Percentiles rank a stretch among this genome's conserved stretches.
phyloP scores from a whole-genome alignment of 176 grass and related monocot species.

The Musa troglodytarum region DNA sequence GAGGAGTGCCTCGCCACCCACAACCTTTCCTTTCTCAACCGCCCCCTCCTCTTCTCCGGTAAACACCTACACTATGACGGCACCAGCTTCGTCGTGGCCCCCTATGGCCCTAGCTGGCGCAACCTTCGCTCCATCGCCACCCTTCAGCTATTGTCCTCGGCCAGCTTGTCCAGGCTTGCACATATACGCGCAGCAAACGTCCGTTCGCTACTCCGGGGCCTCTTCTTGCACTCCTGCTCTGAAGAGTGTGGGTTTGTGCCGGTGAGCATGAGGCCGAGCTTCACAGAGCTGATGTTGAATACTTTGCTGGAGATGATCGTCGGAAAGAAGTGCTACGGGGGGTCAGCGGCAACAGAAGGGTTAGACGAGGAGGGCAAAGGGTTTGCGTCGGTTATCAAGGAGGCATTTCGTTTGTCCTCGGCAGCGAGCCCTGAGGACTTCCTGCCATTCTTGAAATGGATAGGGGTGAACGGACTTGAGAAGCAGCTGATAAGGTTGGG shows the following conservation, averaged over 20 bases:
- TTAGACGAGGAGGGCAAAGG: not conserved
- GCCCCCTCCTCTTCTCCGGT: conserved; percentile 33
- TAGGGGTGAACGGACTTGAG: not conserved
- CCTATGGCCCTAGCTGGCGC: conserved; percentile 44
- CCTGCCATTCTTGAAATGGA: not conserved
- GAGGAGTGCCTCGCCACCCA: conserved; percentile 53
- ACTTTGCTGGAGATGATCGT: not conserved
- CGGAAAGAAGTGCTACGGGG: not conserved
- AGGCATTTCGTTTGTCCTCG: not conserved
- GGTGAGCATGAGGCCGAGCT: not conserved
- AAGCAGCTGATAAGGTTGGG: not conserved
- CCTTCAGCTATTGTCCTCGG: conserved; percentile 28
- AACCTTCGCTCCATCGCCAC: conserved; percentile 39
- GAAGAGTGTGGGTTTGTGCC: not conserved
- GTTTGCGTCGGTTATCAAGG: not conserved
- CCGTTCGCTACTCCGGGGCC: too few relatives aligned
- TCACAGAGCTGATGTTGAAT: not conserved
- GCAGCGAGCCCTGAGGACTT: not conserved
- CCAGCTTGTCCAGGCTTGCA: too few relatives aligned
- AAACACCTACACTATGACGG: conserved; percentile 29
- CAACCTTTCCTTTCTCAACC: conserved; percentile 37
- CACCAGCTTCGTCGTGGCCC: conserved; percentile 27
- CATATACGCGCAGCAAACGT: too few relatives aligned
- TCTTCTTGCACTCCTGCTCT: not conserved
- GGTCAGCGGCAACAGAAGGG: not conserved